Base-by-base conservation (phyloP, 208 protist species). In the Leishmania amazonensis region DNA sequence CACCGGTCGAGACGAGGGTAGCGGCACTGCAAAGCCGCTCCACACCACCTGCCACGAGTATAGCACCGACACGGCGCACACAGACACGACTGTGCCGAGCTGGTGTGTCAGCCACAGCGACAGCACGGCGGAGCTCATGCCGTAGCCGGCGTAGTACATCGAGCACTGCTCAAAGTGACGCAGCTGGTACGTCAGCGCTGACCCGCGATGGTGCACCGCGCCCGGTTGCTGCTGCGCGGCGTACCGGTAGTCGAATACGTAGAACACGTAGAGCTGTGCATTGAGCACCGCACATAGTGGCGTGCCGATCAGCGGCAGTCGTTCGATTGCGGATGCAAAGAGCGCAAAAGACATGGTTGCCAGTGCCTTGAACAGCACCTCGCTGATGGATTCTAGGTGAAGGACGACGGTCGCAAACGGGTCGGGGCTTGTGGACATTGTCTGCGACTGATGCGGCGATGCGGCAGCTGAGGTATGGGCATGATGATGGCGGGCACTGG, bases 221-320 rank as follows among this genome's bases (percentile, higher is more conserved):
- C 73, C 51, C 21, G 83, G 83, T 58, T 82, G 83, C 77, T 85
- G 81, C 70, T 86, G 83, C 31, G 70, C 78, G 24, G 80, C 85
- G 81, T 92, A 89, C 73, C 90, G 85, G 81, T 94, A 96, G 77
- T 94, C 89, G 72, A 94, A 96, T 11, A 94, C 90, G 70, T 94
- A 96, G 70, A 96, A 93, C 57, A 84, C 81, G 76, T 96, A 94
- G 40, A 96, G 86, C 74, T 90, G 88, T 17, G 87, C 84, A 47
- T 93, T 93, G 73, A 96, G 83, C 31, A 90, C 71, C 38, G 89
- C 78, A 19, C 79, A 86, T 21, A 86, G 62, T 64, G 65, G 78
- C 1, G 79, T 83, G 7, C 81, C 87, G 24, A 78, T 51, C 19
- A 84, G 17, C 8, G 49, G 76, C 84, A 82, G 40, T 38, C 77